Conservation (phyloP, 1,284 basidiomycete species). For the Stereum hirsutum region DNA sequence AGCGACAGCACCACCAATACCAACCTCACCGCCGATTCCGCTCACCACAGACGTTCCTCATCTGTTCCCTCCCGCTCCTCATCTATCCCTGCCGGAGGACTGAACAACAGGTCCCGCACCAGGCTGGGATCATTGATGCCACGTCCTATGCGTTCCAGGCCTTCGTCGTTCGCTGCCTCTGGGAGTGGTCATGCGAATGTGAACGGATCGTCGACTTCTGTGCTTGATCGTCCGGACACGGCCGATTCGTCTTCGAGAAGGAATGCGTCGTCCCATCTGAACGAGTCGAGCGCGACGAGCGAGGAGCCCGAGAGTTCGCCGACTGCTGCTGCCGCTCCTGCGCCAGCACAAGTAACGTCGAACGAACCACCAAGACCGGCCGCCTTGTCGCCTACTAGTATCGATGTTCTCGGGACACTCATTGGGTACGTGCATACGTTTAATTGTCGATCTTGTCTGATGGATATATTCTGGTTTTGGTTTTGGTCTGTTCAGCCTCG, state of each 20-base stretch:
- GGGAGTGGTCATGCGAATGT: too few relatives aligned
- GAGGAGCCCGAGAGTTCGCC: conserved; percentile 2
- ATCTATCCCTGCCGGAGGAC: neutral
- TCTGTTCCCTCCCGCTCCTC: neutral
- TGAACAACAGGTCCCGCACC: conserved; percentile 1
- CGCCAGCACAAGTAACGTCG: conserved; percentile 9
- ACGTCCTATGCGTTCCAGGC: conserved; percentile 10
- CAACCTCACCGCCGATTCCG: neutral
- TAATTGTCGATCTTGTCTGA: neutral
- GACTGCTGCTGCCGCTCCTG: conserved; percentile 8
- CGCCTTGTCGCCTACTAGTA: conserved; percentile 51
- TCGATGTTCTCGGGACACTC: conserved; percentile 74
- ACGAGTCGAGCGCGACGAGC: conserved; percentile 5
- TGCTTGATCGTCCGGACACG: neutral
- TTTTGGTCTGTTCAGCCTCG: conserved; percentile 63
- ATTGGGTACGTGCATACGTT: conserved; percentile 41
- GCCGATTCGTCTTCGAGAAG: too few relatives aligned
- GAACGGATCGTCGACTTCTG: conserved; percentile 6
- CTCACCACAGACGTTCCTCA: neutral
- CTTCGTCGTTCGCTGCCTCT: conserved; percentile 10
- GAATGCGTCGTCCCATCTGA: conserved; percentile 1
- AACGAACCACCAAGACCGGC: conserved; percentile 15
- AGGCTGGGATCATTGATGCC: conserved; percentile 8
- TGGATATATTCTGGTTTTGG: conserved; percentile 6
- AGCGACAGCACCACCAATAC: conserved; percentile 7